Base-by-base conservation (phyloP, 2,329 filamentous ascomycete species). In the Hawksworthiomyces lignivorus region DNA sequence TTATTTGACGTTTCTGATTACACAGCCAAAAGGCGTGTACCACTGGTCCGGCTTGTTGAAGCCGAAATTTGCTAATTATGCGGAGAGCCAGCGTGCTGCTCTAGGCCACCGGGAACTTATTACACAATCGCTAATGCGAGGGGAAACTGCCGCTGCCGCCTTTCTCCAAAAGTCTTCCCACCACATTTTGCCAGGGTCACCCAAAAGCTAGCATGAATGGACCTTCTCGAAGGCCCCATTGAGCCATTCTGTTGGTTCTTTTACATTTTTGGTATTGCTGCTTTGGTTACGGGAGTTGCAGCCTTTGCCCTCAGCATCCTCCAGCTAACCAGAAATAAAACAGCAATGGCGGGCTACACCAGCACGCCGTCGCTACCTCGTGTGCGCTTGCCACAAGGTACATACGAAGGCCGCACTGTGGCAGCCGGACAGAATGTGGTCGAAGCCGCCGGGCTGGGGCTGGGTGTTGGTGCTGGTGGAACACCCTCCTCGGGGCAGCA, bases 331-430 rank as follows among this genome's bases (percentile, higher is more conserved):
- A n/a, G n/a, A n/a, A n/a, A n/a, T n/a, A n/a, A n/a, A n/a, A n/a
- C n/a, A n/a, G n/a, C n/a, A n/a, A n/a, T n/a, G n/a, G n/a, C n/a
- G n/a, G n/a, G n/a, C n/a, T n/a, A 26, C 24, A 26, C 24, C 24
- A 26, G 8, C 24, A 26, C 24, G 24, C 8, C 24, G 34, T 40
- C 38, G 35, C 42, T 36, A 31, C 54, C 43, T 14, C 48, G 29
- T 12, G 51, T 65, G 27, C 46, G 46, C 15, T 54, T 69, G 34
- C 49, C 34, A 10, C 67, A 70, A 49, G 67, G 67, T 32, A 60
- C 52, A 2, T 70, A 68, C 48, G 43, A 62, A 3, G 67, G 67
- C 43, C 20, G 24, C 3, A 20, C 47, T 7, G 22, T 45, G 22
- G 35, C 38, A 8, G 26, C 24, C 7, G 43, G 43, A n/a, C 44